Conservation (phyloP, 2,329 filamentous ascomycete genomes). For the Aspergillus neoniger region DNA sequence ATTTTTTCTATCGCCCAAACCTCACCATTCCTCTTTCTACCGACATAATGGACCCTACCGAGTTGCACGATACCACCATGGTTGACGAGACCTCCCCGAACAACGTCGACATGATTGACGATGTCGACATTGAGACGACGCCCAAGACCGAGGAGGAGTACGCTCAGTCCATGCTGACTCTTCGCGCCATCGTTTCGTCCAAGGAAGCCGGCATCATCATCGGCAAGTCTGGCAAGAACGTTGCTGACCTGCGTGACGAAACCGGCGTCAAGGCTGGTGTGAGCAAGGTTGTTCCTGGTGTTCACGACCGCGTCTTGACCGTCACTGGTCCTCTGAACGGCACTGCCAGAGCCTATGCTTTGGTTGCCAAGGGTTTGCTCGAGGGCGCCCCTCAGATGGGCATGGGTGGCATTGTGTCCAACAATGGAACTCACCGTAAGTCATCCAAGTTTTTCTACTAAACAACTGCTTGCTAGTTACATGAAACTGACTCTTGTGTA, state of each 20-base stretch:
- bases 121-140: slow-evolving; percentile 69
- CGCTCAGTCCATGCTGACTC: slow-evolving; percentile 84
- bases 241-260: slow-evolving; percentile 93
- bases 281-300: slow-evolving; percentile 96
- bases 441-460: neutral
- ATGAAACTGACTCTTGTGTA: slow-evolving; percentile 44
- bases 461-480: neutral
- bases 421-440: slow-evolving; percentile 89
- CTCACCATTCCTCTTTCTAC: slow-evolving; percentile 9
- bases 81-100: slow-evolving; percentile 65
- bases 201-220: slow-evolving; percentile 99
- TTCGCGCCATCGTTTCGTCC: slow-evolving; percentile 96
- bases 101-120: slow-evolving; percentile 67
- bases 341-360: slow-evolving; percentile 87
- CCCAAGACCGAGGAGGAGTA: slow-evolving; percentile 98
- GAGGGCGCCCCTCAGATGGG: slow-evolving; percentile 94
- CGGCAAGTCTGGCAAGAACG: slow-evolving; percentile 97
- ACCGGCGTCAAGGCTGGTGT: slow-evolving; percentile 97
- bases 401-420: slow-evolving; percentile 87
- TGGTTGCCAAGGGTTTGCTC: slow-evolving; percentile 86
- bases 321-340: slow-evolving; percentile 88
- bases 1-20: neutral
- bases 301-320: slow-evolving; percentile 94
- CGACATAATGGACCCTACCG: slow-evolving; percentile 61
- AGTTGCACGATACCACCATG: slow-evolving; percentile 57